These are phyloP conservation scores for Eremothecium sinecaudum DNA, from an alignment of 1,139 yeast species.

Conservation along the genomic window DNA sequence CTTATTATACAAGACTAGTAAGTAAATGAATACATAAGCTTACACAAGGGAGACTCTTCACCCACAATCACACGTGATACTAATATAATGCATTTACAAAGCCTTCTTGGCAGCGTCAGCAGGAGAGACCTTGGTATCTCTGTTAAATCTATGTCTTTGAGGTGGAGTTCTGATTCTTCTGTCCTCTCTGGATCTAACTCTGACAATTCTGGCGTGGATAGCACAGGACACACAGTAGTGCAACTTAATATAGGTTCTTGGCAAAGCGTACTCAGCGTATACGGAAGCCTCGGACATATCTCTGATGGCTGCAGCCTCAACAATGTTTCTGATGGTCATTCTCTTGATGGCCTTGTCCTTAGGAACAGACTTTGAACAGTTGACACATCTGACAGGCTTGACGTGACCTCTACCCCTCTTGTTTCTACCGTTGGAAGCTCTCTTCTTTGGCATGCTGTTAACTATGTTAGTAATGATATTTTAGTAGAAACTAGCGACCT, in stretches of 20 bases:
- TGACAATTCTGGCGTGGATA: conserved; percentile 98
- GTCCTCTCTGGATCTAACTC: conserved; percentile 98
- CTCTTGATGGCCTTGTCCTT: conserved; percentile 99
- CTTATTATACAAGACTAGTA: no score
- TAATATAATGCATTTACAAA: conserved; percentile 32
- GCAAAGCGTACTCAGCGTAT: conserved; percentile 97
- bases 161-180: conserved; percentile 99
- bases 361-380: conserved; percentile 99
- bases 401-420: conserved; percentile 99
- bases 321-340: conserved; percentile 99
- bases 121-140: conserved; percentile 88
- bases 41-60: no score
- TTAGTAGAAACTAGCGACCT: background rate
- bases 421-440: conserved; percentile 99
- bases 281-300: conserved; percentile 99
- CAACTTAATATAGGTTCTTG: conserved; percentile 98
- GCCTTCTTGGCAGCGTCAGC: conserved; percentile 97
- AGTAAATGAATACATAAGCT: no score
- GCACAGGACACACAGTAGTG: conserved; percentile 99
- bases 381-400: conserved; percentile 98
- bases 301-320: conserved; percentile 99
- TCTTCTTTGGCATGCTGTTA: conserved; percentile 94
- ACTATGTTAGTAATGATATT: conserved; percentile 9
- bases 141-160: conserved; percentile 95
- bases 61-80: no score